Evolutionary conservation across 345 rosid genomes (phyloP).

Genomic region (Aurinia saxatilis): DNA sequence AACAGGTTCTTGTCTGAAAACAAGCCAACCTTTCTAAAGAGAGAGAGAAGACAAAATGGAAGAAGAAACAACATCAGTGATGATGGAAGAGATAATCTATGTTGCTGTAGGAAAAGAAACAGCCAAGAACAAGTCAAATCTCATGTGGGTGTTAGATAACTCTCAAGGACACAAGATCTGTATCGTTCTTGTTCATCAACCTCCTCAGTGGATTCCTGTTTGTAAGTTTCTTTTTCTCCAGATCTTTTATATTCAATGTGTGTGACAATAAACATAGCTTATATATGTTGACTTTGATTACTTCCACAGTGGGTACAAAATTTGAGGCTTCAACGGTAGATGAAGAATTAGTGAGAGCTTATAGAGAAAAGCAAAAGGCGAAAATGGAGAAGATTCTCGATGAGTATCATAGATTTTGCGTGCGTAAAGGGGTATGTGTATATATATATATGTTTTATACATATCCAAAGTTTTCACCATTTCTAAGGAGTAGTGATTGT

Average conservation of each 20-base stretch:
- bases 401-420: conserved; percentile 45
- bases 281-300: neutral
- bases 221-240: conserved; percentile 34
- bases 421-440: conserved; percentile 49
- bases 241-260: neutral
- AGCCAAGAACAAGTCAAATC: conserved; percentile 37
- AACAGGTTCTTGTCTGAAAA: conserved; percentile 19
- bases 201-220: conserved; percentile 50
- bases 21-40: conserved; percentile 14
- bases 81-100: conserved; percentile 47
- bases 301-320: conserved; percentile 59
- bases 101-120: conserved; percentile 54
- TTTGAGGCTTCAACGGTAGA: conserved; percentile 45
- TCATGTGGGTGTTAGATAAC: conserved; percentile 51
- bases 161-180: conserved; percentile 59
- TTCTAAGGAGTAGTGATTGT: conserved; percentile 10
- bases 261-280: neutral
- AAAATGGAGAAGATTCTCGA: conserved; percentile 47
- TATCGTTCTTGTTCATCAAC: conserved; percentile 60
- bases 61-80: conserved; percentile 25
- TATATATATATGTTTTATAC: neutral
- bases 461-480: too few relatives aligned
- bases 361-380: conserved; percentile 46
- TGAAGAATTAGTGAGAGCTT: conserved; percentile 48
- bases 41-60: conserved; percentile 13